Percentiles rank a stretch among this genome's conserved stretches.
Conservation (phyloP, 2,329 filamentous ascomycete genomes). For the Gaeumannomyces sp. region DNA sequence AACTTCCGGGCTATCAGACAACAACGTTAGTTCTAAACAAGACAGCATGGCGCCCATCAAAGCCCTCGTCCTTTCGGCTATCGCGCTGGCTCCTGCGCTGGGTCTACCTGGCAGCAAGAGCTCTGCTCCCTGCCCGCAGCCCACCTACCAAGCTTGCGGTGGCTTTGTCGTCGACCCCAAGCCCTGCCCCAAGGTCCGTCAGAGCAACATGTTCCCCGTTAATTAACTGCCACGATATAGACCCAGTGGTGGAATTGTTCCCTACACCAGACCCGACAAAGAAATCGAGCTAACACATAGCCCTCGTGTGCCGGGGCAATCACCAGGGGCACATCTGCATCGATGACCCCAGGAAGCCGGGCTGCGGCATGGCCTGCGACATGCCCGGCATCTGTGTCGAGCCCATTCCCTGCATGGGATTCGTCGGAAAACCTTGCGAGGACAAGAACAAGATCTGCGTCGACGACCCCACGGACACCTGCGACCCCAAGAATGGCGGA, state of each 20-base stretch:
- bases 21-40: not conserved
- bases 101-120: not conserved
- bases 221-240: not conserved
- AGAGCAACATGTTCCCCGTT: not conserved
- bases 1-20: too few species aligned
- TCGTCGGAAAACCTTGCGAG: slow-evolving; percentile 29
- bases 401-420: slow-evolving; percentile 31
- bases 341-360: slow-evolving; percentile 17
- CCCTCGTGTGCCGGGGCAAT: slow-evolving; percentile 6
- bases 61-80: not conserved
- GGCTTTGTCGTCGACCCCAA: not conserved
- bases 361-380: slow-evolving; percentile 19
- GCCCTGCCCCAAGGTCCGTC: not conserved
- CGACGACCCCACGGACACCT: slow-evolving; percentile 36
- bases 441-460: slow-evolving; percentile 27
- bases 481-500: slow-evolving; percentile 30
- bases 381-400: slow-evolving; percentile 21
- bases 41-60: not conserved
- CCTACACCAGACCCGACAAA: too few species aligned
- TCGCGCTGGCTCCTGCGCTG: not conserved
- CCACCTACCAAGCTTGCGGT: not conserved
- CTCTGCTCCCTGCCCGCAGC: not conserved
- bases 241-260: too few species aligned
- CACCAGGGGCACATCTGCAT: slow-evolving; percentile 19
- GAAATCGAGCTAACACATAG: not conserved